Evolutionary conservation across 2,329 filamentous ascomycete species (phyloP).

Genomic region (Colletotrichum horii): DNA sequence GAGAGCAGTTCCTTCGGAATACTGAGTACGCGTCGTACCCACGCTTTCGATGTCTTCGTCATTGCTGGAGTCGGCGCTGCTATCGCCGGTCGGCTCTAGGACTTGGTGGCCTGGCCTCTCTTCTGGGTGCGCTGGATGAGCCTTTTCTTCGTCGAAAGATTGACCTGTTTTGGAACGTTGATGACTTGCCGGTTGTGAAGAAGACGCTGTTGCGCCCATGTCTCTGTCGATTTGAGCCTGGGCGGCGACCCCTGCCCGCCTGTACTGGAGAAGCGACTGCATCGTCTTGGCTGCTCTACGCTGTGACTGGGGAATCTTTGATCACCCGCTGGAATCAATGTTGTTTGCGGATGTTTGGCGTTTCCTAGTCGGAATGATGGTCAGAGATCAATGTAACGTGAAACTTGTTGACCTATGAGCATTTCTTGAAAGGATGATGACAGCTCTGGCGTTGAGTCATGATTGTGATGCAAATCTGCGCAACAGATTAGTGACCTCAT

Average conservation of each 20-base stretch:
- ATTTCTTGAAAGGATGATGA: neutral
- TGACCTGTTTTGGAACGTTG: neutral
- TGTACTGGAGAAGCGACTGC: slow-evolving; percentile 7
- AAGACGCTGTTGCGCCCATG: neutral
- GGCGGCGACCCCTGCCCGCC: slow-evolving; percentile 3
- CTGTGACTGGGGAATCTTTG: neutral
- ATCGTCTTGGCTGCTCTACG: neutral
- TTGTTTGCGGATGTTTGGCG: rapidly evolving
- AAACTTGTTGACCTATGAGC: neutral
- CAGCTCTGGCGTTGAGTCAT: neutral
- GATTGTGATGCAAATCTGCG: neutral
- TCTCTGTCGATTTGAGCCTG: slow-evolving; percentile 12
- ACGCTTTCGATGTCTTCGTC: neutral
- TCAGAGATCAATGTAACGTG: neutral
- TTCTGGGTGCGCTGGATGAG: neutral
- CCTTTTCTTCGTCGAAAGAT: neutral
- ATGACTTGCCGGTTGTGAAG: neutral
- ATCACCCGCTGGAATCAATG: rapidly evolving
- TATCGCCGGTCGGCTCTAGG: neutral
- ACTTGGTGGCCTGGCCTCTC: neutral
- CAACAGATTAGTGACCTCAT: neutral
- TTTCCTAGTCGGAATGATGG: rapidly evolving
- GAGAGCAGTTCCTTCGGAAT: slow-evolving; percentile 24
- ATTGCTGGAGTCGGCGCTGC: neutral
- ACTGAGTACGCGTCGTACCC: neutral